phyloP scores from a whole-genome alignment of 2,329 filamentous ascomycete species.

The Diaporthe vaccinii region DNA sequence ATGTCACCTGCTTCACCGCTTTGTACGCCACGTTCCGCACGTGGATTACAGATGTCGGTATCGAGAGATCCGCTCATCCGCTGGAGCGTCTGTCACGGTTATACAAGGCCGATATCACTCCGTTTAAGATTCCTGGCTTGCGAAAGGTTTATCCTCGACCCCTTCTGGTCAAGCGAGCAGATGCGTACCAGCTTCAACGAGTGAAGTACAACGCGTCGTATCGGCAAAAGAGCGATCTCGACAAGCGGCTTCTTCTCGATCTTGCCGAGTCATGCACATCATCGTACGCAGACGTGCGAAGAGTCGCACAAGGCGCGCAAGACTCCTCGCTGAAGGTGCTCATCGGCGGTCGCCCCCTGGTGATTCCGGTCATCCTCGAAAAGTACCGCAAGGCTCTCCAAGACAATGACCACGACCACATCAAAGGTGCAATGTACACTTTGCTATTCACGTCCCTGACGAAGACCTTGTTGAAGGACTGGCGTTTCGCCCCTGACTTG shows the following conservation, averaged over 20 bases:
- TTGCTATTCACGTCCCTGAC: conserved; percentile 89
- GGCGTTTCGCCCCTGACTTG: conserved; percentile 93
- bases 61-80: conserved; percentile 94
- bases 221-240: conserved; percentile 88
- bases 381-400: conserved; percentile 84
- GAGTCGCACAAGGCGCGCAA: conserved; percentile 90
- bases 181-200: conserved; percentile 95
- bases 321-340: conserved; percentile 95
- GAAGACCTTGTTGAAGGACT: conserved; percentile 90
- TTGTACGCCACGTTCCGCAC: conserved; percentile 93
- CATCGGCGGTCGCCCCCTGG: conserved; percentile 86
- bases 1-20: conserved; percentile 94
- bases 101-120: conserved; percentile 86
- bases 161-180: conserved; percentile 90
- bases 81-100: conserved; percentile 88
- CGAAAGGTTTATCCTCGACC: conserved; percentile 94
- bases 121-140: conserved; percentile 94
- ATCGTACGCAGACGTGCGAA: conserved; percentile 93
- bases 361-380: conserved; percentile 89
- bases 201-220: conserved; percentile 93
- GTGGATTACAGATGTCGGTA: conserved; percentile 98
- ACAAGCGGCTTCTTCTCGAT: conserved; percentile 87
- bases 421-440: conserved; percentile 95
- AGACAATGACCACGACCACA: conserved; percentile 85
- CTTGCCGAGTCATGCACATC: conserved; percentile 92